These are phyloP conservation scores for Flaveria brownii DNA, from an alignment of 129 eudicot genomes.

Conservation along the genomic window DNA sequence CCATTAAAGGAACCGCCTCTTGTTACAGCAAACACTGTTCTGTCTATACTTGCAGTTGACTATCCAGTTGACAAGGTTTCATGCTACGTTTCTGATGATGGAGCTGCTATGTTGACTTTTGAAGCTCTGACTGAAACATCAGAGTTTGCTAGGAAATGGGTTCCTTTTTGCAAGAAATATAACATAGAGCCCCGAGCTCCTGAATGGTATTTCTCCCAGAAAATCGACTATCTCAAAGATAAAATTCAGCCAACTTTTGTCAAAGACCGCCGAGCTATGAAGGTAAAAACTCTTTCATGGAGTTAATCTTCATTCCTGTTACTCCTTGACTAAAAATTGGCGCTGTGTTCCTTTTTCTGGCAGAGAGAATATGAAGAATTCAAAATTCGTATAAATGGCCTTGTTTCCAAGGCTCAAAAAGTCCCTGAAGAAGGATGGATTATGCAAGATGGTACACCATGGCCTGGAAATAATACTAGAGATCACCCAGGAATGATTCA, in stretches of 20 bases:
- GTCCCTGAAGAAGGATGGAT: slow-evolving; percentile 56
- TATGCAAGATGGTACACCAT: slow-evolving; percentile 56
- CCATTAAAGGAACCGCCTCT: slow-evolving; percentile 70
- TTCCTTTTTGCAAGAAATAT: slow-evolving; percentile 48
- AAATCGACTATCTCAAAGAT: slow-evolving; percentile 44
- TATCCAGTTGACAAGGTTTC: slow-evolving; percentile 83
- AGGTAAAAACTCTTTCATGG: slow-evolving; percentile 30
- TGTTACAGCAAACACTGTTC: slow-evolving; percentile 55
- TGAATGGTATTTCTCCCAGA: slow-evolving; percentile 48
- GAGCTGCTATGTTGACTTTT: slow-evolving; percentile 60
- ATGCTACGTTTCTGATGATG: slow-evolving; percentile 98
- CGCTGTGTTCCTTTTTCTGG: background rate
- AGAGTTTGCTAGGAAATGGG: slow-evolving; percentile 53
- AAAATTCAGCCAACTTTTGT: slow-evolving; percentile 42
- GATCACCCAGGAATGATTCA: slow-evolving; percentile 60
- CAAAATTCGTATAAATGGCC: slow-evolving; percentile 42
- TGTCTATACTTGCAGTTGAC: slow-evolving; percentile 59
- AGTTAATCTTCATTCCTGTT: background rate
- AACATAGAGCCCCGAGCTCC: slow-evolving; percentile 56
- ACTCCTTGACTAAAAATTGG: background rate
- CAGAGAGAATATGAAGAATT: slow-evolving; percentile 57
- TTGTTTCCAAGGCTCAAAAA: slow-evolving; percentile 46
- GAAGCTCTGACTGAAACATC: slow-evolving; percentile 54
- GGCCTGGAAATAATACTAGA: slow-evolving; percentile 54
- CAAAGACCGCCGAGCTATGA: slow-evolving; percentile 54